Base-by-base conservation (phyloP, 495 filamentous ascomycete species). In the Penicillium samsonianum region DNA sequence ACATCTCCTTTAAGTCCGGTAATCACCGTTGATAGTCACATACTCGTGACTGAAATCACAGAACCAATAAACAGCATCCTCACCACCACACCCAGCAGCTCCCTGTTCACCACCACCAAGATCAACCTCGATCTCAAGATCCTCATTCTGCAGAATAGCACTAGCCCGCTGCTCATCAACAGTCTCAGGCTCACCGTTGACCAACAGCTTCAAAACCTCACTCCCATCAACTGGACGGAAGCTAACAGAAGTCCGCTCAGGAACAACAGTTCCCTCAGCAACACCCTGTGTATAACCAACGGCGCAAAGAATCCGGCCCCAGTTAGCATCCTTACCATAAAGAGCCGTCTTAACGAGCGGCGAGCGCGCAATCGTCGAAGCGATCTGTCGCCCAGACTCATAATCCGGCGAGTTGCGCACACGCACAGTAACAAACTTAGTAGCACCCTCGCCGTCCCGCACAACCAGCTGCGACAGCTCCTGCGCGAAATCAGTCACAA, bases 31-130 rank as follows among this genome's bases (percentile, higher is more conserved):
- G 67, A 95, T 96, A 35, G 91, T 95, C 40, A 88, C 91, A 78
- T 94, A 98, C 76, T 98, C 94, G 71, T 97, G 94, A 73, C 91
- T 96, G 73, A 96, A 95, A 77, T 98, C 94, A 72, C 94, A 98
- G 61, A 93, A 96, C 88, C 91, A 98, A 72, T 91, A 92, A 10
- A 86, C 84, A 10, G 88, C 90, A 71, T 92, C 85, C 68, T 91
- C 85, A 25, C 89, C 88, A 54, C 72, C 80, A 38, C 67, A 63
- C 3, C 67, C 67, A 67, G 57, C 61, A 59, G 60, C 66, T 11
- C 73, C 78, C 59, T 71, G 67, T 59, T 73, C 72, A 48, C 78
- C 78, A 63, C 76, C 76, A 47, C 78, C 78, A 8, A 93, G 73
- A 62, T 87, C 82, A 35, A 93, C 84, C 31, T 87, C 75, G 50